A percentile compares a stretch with the other conserved stretches of the same genome.
Evolutionary conservation across 352 stramenopile genomes (phyloP).

Genomic region (Phytophthora foliorum): DNA sequence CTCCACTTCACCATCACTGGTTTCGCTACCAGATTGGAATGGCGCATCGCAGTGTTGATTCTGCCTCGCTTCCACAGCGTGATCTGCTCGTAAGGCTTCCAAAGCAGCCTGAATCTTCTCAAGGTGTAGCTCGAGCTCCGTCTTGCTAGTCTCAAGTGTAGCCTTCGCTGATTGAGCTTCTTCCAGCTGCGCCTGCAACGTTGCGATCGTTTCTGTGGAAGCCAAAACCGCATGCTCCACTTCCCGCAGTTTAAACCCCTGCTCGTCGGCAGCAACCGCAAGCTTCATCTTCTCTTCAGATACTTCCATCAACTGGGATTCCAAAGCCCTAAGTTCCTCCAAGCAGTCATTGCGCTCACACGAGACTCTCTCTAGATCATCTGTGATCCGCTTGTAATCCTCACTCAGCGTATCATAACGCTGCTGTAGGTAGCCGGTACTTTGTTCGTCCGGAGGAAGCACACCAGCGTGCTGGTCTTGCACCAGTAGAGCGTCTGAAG

Average conservation of each 20-base stretch:
- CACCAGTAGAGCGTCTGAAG: constrained; percentile 2
- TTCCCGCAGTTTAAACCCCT: constrained; percentile 29
- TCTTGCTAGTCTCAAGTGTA: constrained; percentile 32
- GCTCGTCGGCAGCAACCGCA: constrained; percentile 21
- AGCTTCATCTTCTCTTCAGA: constrained; percentile 60
- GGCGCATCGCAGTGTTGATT: constrained; percentile 10
- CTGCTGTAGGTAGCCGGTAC: constrained; percentile 13
- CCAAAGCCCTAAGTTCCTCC: constrained; percentile 58
- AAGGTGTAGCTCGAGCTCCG: constrained; percentile 32
- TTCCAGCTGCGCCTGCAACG: constrained; percentile 26
- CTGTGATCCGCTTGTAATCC: constrained; percentile 30
- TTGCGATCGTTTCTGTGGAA: constrained; percentile 21
- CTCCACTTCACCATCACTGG: constrained; percentile 15
- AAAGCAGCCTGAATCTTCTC: constrained; percentile 22
- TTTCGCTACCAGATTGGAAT: constrained; percentile 1
- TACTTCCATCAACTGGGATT: constrained; percentile 61
- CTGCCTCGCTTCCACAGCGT: constrained; percentile 20
- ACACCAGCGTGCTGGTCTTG: background rate
- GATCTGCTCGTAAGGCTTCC: constrained; percentile 30
- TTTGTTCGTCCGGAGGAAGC: constrained; percentile 3
- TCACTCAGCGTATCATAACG: constrained; percentile 20
- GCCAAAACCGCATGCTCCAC: constrained; percentile 15
- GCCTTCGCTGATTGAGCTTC: constrained; percentile 19
- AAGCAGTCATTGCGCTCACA: constrained; percentile 49
- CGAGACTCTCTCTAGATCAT: constrained; percentile 42